Conservation (phyloP, 305 asterid species). For the Solanum hybrid region DNA sequence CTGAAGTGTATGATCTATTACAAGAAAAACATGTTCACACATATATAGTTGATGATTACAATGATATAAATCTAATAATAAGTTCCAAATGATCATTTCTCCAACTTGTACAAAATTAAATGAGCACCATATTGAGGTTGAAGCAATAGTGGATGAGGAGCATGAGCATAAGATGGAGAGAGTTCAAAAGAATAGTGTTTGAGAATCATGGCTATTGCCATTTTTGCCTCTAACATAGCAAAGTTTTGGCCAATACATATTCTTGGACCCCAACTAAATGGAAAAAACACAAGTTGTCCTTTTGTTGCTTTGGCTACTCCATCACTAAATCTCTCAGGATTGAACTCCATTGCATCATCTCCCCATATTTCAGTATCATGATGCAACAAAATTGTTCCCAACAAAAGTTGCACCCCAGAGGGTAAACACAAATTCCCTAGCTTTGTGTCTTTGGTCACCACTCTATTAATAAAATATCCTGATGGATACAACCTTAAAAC, state of each 20-base stretch:
- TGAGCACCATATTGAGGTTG: slow-evolving; percentile 40
- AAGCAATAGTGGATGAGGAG: slow-evolving; percentile 15
- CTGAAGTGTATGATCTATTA: neutral
- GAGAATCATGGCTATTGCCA: slow-evolving; percentile 23
- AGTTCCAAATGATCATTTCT: neutral
- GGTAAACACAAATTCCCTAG: slow-evolving; percentile 39
- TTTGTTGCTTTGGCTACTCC: slow-evolving; percentile 22
- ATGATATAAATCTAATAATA: neutral
- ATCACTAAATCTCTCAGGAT: slow-evolving; percentile 23
- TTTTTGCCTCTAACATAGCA: slow-evolving; percentile 33
- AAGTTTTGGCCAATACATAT: slow-evolving; percentile 32
- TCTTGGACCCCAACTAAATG: slow-evolving; percentile 34
- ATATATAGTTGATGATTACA: neutral
- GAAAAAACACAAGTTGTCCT: slow-evolving; percentile 13
- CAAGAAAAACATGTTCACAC: neutral
- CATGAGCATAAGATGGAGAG: slow-evolving; percentile 29
- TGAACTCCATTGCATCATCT: slow-evolving; percentile 24
- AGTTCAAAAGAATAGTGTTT: slow-evolving; percentile 24
- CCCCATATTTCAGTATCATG: slow-evolving; percentile 52
- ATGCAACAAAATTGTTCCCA: slow-evolving; percentile 32
- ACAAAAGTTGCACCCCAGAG: slow-evolving; percentile 23
- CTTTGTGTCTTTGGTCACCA: slow-evolving; percentile 17
- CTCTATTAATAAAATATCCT: slow-evolving; percentile 19
- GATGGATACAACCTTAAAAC: slow-evolving; percentile 61
- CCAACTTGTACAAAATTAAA: slow-evolving; percentile 17